Conservation (phyloP, 1,284 basidiomycete species). For the Ustilago crameri region DNA sequence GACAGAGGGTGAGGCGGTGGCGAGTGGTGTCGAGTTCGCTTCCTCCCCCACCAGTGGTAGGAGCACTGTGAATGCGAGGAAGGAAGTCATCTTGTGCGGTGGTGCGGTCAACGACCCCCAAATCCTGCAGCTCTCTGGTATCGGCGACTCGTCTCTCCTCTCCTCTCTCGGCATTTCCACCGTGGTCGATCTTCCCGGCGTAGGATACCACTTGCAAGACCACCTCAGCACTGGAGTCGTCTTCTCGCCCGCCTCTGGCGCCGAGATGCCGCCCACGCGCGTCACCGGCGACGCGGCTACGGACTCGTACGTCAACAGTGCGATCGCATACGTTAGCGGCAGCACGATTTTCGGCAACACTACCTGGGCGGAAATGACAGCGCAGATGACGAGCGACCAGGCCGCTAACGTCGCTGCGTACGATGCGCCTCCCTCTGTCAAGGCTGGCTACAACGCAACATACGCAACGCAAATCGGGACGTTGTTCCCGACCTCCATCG, state of each 20-base stretch:
- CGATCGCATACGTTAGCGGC: constrained; percentile 76
- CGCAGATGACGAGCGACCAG: constrained; percentile 15
- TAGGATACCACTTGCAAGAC: constrained; percentile 69
- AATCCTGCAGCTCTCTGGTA: constrained; percentile 70
- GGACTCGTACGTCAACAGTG: constrained; percentile 77
- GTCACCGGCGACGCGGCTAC: constrained; percentile 69
- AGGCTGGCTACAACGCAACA: constrained; percentile 76
- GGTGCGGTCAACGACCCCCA: constrained; percentile 70
- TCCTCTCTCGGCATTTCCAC: constrained; percentile 53
- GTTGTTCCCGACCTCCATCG: constrained; percentile 63
- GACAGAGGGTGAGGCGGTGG: constrained; percentile 68
- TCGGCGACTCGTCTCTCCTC: constrained; percentile 73
- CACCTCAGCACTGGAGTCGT: constrained; percentile 54
- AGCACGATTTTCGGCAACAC: constrained; percentile 71
- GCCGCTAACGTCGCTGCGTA: constrained; percentile 69
- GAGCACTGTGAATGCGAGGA: constrained; percentile 63
- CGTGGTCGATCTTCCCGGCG: constrained; percentile 67
- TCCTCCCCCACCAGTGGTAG: background rate
- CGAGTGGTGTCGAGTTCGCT: constrained; percentile 72
- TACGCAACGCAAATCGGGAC: constrained; percentile 72
- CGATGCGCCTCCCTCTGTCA: constrained; percentile 73
- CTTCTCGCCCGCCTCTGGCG: constrained; percentile 48
- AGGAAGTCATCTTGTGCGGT: constrained; percentile 70
- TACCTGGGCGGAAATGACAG: constrained; percentile 26
- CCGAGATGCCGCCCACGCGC: constrained; percentile 62